A percentile compares a stretch with the other conserved stretches of the same genome.
These are phyloP conservation scores for Naegleria lovaniensis DNA, from an alignment of 208 protist species.

Conservation along the genomic window DNA sequence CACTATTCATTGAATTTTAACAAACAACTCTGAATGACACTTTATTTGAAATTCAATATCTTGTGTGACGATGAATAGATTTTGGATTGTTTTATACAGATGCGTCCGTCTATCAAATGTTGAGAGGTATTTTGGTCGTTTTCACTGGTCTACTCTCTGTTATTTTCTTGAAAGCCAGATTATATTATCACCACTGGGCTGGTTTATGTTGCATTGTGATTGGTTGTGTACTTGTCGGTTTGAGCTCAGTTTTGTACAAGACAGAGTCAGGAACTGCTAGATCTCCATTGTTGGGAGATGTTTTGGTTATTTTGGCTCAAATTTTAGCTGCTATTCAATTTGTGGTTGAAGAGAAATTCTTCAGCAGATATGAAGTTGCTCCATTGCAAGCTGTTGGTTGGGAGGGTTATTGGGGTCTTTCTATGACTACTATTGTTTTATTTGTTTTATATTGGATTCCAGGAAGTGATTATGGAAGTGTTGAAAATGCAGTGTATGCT, in stretches of 20 bases:
- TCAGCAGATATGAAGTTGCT: constrained; percentile 57
- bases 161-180: constrained; percentile 62
- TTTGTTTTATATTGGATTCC: constrained; percentile 65
- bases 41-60: no score
- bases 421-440: constrained; percentile 58
- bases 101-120: constrained; percentile 80
- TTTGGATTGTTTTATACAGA: constrained; percentile 72
- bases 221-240: constrained; percentile 62
- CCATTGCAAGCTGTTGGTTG: constrained; percentile 75
- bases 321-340: constrained; percentile 75
- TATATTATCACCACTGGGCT: constrained; percentile 60
- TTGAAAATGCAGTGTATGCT: constrained; percentile 46
- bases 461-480: constrained; percentile 20
- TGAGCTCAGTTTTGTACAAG: constrained; percentile 45
- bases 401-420: constrained; percentile 75
- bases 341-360: constrained; percentile 72
- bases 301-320: constrained; percentile 71
- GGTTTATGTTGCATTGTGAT: constrained; percentile 57
- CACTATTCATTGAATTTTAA: constrained; percentile 49
- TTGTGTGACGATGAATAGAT: constrained; percentile 52
- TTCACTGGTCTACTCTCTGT: constrained; percentile 72
- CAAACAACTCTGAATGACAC: no score
- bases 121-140: constrained; percentile 74
- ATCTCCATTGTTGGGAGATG: constrained; percentile 59
- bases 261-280: constrained; percentile 21